Evolutionary conservation across 2,329 filamentous ascomycete species (phyloP), one percentile per base, ranked within the genome.

Genomic region (Beauveria bassiana): DNA sequence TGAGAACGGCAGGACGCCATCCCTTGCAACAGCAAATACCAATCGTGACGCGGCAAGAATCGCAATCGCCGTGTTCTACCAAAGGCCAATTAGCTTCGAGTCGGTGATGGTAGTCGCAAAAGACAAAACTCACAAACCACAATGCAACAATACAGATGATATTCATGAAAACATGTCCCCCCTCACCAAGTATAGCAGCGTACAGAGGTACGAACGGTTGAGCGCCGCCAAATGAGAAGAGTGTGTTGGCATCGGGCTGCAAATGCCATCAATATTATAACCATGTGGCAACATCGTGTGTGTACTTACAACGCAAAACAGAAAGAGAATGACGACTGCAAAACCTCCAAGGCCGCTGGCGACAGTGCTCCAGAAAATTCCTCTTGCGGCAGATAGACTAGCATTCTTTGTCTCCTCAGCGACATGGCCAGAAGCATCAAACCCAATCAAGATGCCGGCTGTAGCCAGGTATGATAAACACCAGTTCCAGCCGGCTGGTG

Each of bases 361-460:
- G 7, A 83, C 75, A 1, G 83, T 84, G 66, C 82, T 85, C 77
- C 79, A 84, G 70, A 86, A 86, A 61, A 86, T 85, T 42, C 81
- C 83, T 26, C 79, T 74, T 0, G 83, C 83, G 8, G 83, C 82
- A n/a, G 79, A 77, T 1, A 81, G 54, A 22, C 74, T 78, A 2
- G 82, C 83, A 63, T 85, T 82, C 69, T 84, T 82, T 1, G 83
- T 86, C 68, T 86, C 83, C 65, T 86, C 83, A 0, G 81, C 81
- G 31, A 86, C 81, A 65, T 86, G 83, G 2, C 83, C 83, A 1
- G 80, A 82, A 0, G 83, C 83, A 69, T 86, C 83, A 59, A 84
- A 86, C 1, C 83, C 83, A 57, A 86, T 84, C 61, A 86, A 67
- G 46, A 86, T 79, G 46, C 83, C 83, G 8, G 83, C 83, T 1